A percentile compares a stretch with the other conserved stretches of the same genome.
phyloP scores from a whole-genome alignment of 495 filamentous ascomycete species.

The Pyrenula massariospora region DNA sequence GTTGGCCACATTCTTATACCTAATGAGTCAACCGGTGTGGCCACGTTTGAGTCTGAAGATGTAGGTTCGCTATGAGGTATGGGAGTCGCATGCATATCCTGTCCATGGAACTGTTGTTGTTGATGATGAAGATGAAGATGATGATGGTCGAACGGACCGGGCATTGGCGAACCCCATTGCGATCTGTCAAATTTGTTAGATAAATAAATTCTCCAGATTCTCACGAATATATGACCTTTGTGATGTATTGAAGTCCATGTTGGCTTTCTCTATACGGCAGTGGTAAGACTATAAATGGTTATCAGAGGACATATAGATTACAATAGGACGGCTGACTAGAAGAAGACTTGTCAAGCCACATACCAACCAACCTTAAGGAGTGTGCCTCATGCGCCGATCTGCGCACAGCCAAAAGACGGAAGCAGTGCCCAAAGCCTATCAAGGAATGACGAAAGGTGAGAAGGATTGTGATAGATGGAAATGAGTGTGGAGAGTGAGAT shows the following conservation, averaged over 20 bases:
- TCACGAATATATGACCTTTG: not conserved
- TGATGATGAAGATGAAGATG: too few relatives aligned
- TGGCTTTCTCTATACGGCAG: not conserved
- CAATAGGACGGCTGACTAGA: not conserved
- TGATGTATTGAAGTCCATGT: not conserved
- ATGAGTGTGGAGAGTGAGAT: not conserved
- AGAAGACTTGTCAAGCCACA: not conserved
- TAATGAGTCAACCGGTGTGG: not conserved
- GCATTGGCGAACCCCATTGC: not conserved
- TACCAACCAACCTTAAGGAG: not conserved
- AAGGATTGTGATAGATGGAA: not conserved
- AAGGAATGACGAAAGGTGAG: not conserved
- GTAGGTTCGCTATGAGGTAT: not conserved
- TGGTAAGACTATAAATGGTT: not conserved
- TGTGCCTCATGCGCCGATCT: not conserved
- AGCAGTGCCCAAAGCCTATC: not conserved
- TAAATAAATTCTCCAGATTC: not conserved
- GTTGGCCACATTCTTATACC: not conserved
- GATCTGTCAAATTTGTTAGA: not conserved
- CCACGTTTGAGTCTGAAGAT: not conserved
- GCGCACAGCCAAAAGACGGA: not conserved
- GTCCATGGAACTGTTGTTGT: not conserved
- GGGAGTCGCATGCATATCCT: not conserved
- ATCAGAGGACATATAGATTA: not conserved
- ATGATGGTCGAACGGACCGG: not conserved